Percentiles rank a stretch among this genome's conserved stretches.
These are phyloP conservation scores for Pelagophyceae sp. DNA, from an alignment of 352 stramenopile genomes.

Conservation along the genomic window DNA sequence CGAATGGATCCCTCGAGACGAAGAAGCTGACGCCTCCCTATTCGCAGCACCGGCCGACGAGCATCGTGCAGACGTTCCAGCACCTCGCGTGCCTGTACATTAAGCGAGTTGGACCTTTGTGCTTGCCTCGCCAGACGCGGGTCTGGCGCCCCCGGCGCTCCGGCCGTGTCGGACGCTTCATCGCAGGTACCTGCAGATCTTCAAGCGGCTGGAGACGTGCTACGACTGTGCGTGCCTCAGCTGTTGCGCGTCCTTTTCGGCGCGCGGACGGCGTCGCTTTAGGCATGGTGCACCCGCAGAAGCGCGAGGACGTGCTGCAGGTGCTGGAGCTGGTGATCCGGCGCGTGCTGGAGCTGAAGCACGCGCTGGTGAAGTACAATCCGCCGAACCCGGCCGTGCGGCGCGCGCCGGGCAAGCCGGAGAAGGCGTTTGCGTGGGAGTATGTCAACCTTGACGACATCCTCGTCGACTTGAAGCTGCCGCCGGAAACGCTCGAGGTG, in stretches of 20 bases:
- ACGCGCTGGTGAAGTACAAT: conserved; percentile 85
- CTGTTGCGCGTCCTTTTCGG: too few relatives aligned
- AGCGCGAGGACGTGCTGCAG: conserved; percentile 78
- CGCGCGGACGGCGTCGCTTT: too few relatives aligned
- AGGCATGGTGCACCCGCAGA: conserved; percentile 87
- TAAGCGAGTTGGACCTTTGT: conserved; percentile 44
- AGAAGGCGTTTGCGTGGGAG: conserved; percentile 81
- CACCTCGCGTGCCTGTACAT: conserved; percentile 89
- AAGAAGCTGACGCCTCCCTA: conserved; percentile 27
- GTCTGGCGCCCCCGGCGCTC: neutral
- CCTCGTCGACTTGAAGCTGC: conserved; percentile 80
- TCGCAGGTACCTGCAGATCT: conserved; percentile 73
- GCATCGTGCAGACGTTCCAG: conserved; percentile 77
- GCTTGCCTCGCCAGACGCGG: neutral
- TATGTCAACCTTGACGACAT: conserved; percentile 83
- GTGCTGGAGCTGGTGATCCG: conserved; percentile 76
- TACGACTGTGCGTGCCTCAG: too few relatives aligned
- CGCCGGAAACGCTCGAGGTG: conserved; percentile 76
- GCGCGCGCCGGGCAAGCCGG: conserved; percentile 44
- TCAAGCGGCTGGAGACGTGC: conserved; percentile 70
- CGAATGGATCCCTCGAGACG: conserved; percentile 25
- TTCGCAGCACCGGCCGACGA: conserved; percentile 48
- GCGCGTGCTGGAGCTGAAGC: conserved; percentile 43
- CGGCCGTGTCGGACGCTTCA: neutral
- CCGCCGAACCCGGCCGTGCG: conserved; percentile 74